Percentiles rank a stretch among this genome's conserved stretches.
These are phyloP conservation scores for Allantophomopsis lycopodina DNA, from an alignment of 2,329 filamentous ascomycete species.

Conservation along the genomic window DNA sequence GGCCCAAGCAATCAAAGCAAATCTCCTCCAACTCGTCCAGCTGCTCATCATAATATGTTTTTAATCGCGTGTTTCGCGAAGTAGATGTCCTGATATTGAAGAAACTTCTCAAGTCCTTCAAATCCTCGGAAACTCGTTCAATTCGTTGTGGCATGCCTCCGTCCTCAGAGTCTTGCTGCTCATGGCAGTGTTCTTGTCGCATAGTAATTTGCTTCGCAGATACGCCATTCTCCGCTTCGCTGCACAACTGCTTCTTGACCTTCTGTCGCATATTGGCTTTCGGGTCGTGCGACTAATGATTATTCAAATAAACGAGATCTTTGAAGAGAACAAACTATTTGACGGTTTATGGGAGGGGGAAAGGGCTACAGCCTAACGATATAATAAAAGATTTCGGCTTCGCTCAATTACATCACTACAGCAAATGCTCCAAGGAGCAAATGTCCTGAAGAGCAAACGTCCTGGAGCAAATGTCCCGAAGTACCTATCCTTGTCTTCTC, in stretches of 20 bases:
- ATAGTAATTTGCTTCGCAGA: too few species aligned
- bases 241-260: neutral
- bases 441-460: too few species aligned
- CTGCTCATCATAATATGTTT: conserved; percentile 26
- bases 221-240: conserved; percentile 7
- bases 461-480: too few species aligned
- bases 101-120: conserved; percentile 30
- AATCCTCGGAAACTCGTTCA: conserved; percentile 27
- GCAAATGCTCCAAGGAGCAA: too few species aligned
- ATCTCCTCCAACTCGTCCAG: conserved; percentile 20
- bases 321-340: too few species aligned
- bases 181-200: neutral
- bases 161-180: neutral
- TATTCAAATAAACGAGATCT: too few species aligned
- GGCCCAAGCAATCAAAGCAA: conserved; percentile 22
- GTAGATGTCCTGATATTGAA: conserved; percentile 33
- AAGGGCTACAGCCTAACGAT: too few species aligned
- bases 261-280: neutral
- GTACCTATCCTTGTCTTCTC: too few species aligned
- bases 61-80: conserved; percentile 23
- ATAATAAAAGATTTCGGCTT: too few species aligned
- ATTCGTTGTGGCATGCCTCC: conserved; percentile 27
- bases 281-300: too few species aligned
- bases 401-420: too few species aligned
- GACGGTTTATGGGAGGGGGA: too few species aligned